Base-by-base conservation (phyloP, 768 basidiomycete genomes). In the Podaxis sp. region DNA sequence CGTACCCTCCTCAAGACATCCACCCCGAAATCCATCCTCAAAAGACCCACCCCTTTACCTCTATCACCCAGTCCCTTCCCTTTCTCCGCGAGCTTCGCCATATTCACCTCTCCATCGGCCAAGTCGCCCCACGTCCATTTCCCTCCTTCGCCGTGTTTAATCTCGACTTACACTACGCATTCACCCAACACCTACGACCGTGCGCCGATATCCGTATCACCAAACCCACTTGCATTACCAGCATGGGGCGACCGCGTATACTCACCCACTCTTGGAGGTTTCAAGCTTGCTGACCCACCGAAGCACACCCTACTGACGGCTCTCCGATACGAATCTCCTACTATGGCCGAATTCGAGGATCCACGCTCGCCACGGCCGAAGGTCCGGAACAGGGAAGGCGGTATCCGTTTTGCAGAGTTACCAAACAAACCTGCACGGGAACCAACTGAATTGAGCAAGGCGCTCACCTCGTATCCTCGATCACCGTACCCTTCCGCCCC, bases 151-250 rank as follows among this genome's bases (percentile, higher is more conserved):
- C 84, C 88, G 12, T 71, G 77, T 40, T 76, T 90, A 59, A 79
- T 80, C 11, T 79, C 84, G 24, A 86, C 83, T 4, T 84, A 82
- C 70, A 74, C 79, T 24, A 82, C 85, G 4, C 83, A 88, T 70
- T 87, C 88, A 0, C 73, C 87, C 0, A 69, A 77, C 55, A 79
- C 79, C 0, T 90, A 89, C 68, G 89, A 90, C 70, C 84, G 89
- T 44, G 82, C 80, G 0, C 82, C 89, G 9, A 87, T 88, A 70
- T 75, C 79, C 38, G 80, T 88, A 46, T 80, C 80, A 2, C 87
- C 86, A 2, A 87, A 86, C 68, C 76, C 76, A 2, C 78, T 85
- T 26, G 79, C 78, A 26, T 67, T 88, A 19, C 85, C 87, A 6
- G 78, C 77, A 15, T 83, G 88, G 69, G 82, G 83, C 53, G 83